Evolutionary conservation across 208 protist genomes (phyloP).

Genomic region (Endotrypanum monterogeii): DNA sequence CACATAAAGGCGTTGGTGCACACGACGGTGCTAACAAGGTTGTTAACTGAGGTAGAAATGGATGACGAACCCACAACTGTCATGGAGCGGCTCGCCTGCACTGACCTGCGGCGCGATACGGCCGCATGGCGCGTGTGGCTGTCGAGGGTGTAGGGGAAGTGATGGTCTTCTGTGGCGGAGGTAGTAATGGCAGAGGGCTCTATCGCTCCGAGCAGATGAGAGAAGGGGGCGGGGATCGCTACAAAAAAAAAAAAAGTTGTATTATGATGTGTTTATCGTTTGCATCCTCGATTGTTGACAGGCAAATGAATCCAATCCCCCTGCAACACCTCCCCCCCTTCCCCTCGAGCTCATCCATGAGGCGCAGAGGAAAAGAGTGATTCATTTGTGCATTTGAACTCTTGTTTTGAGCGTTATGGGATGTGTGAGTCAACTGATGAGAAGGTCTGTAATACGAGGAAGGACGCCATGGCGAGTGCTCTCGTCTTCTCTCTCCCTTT

Average conservation of each 20-base stretch:
- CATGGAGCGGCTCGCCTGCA: conserved; percentile 47
- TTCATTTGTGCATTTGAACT: too few relatives aligned
- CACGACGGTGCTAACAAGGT: conserved; percentile 39
- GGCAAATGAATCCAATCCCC: too few relatives aligned
- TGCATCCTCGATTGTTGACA: too few relatives aligned
- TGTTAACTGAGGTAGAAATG: conserved; percentile 59
- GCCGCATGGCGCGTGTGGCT: conserved; percentile 74
- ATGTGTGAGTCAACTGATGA: background rate
- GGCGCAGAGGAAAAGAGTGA: too few relatives aligned
- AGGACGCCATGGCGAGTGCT: background rate
- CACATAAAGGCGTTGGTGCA: conserved; percentile 60
- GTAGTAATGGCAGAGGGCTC: background rate
- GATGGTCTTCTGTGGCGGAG: background rate
- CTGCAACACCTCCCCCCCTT: background rate
- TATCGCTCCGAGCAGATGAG: background rate
- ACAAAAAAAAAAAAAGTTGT: background rate
- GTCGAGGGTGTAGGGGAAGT: conserved; percentile 37
- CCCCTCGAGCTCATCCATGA: background rate
- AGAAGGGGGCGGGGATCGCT: background rate
- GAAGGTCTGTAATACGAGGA: background rate
- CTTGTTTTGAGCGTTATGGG: too few relatives aligned
- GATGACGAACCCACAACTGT: conserved; percentile 49
- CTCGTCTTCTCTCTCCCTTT: background rate
- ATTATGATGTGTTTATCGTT: background rate
- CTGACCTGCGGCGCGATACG: conserved; percentile 66